Percentiles rank a stretch among this genome's conserved stretches.
Evolutionary conservation across 306 rosid species (phyloP).

Genomic region (Styphnolobium japonicum): DNA sequence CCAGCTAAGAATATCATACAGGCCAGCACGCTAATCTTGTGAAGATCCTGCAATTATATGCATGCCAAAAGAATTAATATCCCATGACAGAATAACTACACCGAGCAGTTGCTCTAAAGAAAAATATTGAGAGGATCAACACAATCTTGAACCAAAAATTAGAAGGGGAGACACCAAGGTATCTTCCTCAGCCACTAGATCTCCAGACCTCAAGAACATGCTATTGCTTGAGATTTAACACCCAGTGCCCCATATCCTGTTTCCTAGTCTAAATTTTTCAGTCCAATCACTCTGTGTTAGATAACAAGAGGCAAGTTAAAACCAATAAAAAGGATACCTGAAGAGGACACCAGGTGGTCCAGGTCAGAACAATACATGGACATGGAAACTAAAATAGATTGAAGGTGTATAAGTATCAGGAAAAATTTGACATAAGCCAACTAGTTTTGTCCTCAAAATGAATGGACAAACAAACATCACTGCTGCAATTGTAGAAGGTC

Average conservation of each 20-base stretch:
- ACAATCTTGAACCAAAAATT: constrained; percentile 36
- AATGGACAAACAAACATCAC: constrained; percentile 9
- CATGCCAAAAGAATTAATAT: constrained; percentile 79
- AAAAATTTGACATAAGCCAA: constrained; percentile 2
- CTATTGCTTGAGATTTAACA: constrained; percentile 42
- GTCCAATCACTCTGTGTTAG: constrained; percentile 17
- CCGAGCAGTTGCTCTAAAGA: constrained; percentile 50
- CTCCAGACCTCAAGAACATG: constrained; percentile 39
- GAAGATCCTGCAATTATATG: constrained; percentile 85
- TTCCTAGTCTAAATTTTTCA: constrained; percentile 38
- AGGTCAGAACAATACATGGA: constrained; percentile 20
- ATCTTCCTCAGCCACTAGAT: constrained; percentile 30
- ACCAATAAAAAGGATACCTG: constrained; percentile 17
- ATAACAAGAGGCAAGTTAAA: not conserved
- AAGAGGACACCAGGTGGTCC: constrained; percentile 33
- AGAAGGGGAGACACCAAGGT: constrained; percentile 40
- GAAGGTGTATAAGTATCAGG: constrained; percentile 2
- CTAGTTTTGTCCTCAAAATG: not conserved
- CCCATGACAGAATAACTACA: constrained; percentile 45
- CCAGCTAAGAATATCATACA: constrained; percentile 75
- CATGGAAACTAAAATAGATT: constrained; percentile 1
- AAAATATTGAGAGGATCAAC: constrained; percentile 47
- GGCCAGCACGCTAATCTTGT: constrained; percentile 69
- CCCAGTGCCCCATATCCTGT: constrained; percentile 50
- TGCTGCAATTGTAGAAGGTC: not conserved